These are phyloP conservation scores for Coniella vitis DNA, from an alignment of 2,329 filamentous ascomycete species.

Conservation along the genomic window DNA sequence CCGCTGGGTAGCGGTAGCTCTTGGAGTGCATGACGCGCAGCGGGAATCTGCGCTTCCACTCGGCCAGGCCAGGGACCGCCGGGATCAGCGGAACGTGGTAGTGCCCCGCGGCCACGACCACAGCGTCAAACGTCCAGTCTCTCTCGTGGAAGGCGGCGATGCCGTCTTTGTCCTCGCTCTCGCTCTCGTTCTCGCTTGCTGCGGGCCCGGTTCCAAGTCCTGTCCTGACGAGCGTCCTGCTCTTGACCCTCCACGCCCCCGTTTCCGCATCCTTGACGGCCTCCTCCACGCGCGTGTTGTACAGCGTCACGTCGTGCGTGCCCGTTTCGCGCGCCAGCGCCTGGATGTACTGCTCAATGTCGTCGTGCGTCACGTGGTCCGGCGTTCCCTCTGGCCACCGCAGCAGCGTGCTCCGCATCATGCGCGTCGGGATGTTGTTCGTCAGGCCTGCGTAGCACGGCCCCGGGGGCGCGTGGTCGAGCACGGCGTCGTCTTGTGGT, in stretches of 20 bases:
- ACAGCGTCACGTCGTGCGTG: conserved; percentile 43
- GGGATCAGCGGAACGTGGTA: conserved; percentile 59
- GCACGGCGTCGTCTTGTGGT: not conserved
- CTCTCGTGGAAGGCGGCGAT: conserved; percentile 24
- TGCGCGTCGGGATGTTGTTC: conserved; percentile 66
- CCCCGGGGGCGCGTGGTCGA: conserved; percentile 36
- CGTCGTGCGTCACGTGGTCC: conserved; percentile 50
- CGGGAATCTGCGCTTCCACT: conserved; percentile 49
- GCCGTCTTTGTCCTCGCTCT: conserved; percentile 17
- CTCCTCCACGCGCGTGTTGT: conserved; percentile 52
- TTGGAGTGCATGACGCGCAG: conserved; percentile 60
- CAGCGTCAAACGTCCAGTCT: conserved; percentile 48
- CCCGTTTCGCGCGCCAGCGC: conserved; percentile 44
- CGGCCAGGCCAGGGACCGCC: conserved; percentile 48
- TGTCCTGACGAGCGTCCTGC: conserved; percentile 36
- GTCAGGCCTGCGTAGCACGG: conserved; percentile 55
- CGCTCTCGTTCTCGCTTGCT: too few relatives aligned
- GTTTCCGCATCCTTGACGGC: conserved; percentile 6
- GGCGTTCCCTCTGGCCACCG: conserved; percentile 53
- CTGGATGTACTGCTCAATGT: conserved; percentile 55
- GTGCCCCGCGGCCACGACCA: conserved; percentile 62
- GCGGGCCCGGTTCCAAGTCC: too few relatives aligned
- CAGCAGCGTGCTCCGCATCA: conserved; percentile 36
- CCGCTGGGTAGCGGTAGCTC: conserved; percentile 57
- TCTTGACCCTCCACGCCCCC: conserved; percentile 44